Conservation (phyloP, 148 eudicot genomes). For the Spergularia marina region DNA sequence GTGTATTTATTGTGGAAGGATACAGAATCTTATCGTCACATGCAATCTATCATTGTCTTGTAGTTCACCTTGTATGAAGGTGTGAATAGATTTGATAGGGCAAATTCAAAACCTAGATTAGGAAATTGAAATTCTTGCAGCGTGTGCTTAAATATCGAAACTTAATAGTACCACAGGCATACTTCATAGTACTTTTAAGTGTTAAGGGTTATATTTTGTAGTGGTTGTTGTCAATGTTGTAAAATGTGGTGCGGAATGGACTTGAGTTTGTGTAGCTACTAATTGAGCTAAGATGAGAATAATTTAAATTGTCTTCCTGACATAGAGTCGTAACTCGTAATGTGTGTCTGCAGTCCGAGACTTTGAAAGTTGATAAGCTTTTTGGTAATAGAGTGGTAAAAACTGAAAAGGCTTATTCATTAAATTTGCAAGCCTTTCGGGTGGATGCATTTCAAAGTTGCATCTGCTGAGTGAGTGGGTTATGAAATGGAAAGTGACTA, state of each 20-base stretch:
- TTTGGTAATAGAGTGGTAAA: not conserved
- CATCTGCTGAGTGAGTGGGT: not conserved
- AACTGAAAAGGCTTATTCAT: not conserved
- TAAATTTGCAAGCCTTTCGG: not conserved
- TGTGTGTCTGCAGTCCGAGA: not conserved
- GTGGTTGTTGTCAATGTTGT: too few relatives aligned
- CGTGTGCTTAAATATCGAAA: not conserved
- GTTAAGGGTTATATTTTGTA: too few relatives aligned
- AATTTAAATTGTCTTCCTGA: not conserved
- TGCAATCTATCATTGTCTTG: not conserved
- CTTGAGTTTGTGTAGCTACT: not conserved
- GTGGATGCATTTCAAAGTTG: not conserved
- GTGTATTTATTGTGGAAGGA: not conserved
- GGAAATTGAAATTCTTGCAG: not conserved
- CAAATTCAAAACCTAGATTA: not conserved
- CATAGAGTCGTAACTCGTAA: not conserved
- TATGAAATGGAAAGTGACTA: not conserved
- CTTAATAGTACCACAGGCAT: not conserved
- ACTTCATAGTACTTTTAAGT: too few relatives aligned
- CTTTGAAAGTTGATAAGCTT: not conserved
- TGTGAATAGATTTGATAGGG: not conserved
- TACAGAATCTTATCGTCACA: not conserved
- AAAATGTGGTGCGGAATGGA: not conserved
- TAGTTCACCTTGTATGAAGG: not conserved
- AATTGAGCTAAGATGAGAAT: not conserved